phyloP scores from a whole-genome alignment of 2,329 filamentous ascomycete species.

The Falciphora oryzae region DNA sequence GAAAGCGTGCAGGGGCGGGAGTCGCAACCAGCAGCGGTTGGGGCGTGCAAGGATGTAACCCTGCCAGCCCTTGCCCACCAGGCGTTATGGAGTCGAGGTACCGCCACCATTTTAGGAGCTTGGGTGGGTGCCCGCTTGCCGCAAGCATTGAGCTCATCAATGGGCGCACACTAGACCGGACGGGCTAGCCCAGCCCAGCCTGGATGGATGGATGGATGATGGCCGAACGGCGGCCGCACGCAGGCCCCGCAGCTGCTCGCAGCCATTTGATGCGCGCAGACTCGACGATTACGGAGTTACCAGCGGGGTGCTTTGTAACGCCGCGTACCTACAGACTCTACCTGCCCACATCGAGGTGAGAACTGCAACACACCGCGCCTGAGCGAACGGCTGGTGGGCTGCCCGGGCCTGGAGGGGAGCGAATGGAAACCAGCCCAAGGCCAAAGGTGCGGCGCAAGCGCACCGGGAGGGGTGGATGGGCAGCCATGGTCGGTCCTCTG shows the following conservation, averaged over 20 bases:
- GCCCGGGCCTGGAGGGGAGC: neutral
- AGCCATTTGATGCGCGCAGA: neutral
- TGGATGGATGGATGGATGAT: neutral
- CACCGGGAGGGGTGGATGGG: neutral
- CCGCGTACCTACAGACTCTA: no score
- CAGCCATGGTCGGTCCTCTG: neutral
- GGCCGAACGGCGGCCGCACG: neutral
- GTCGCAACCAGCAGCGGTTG: neutral
- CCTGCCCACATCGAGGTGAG: neutral
- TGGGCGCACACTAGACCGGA: neutral
- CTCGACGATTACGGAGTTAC: neutral
- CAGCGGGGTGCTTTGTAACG: neutral
- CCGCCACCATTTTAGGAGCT: slow-evolving; percentile 1
- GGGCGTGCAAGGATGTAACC: neutral
- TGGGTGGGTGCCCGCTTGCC: neutral
- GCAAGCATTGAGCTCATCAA: slow-evolving; percentile 1
- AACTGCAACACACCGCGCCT: neutral
- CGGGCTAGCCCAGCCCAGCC: neutral
- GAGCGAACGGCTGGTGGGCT: neutral
- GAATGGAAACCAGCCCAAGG: neutral
- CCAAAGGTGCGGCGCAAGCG: neutral
- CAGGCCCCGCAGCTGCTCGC: neutral
- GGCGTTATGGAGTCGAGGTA: neutral
- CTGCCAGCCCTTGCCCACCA: neutral
- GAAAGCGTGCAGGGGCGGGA: neutral